Base-by-base conservation (phyloP, 805 yeast genomes). In the Hemisphaericaspora nanyangensis region DNA sequence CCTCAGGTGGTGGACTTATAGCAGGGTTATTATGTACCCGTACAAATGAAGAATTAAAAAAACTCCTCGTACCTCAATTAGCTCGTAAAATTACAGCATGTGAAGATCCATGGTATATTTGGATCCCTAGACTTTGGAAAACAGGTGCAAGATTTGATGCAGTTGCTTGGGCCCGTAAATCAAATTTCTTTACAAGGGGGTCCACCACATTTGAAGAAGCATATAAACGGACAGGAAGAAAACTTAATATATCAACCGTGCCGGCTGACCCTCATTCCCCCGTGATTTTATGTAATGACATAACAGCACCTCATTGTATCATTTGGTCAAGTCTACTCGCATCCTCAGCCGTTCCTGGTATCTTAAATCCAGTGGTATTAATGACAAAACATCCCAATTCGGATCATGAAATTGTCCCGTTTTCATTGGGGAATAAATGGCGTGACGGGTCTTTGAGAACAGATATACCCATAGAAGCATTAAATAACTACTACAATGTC, bases 221-320 rank as follows among this genome's bases (percentile, higher is more conserved):
- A 11, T 80, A 65, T 53, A 72, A 77, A 38, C 58, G 78, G 24
- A 84, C 93, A 0, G 93, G 93, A 0, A 72, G 84, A 39, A 71
- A 77, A 18, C 68, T 85, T 43, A 85, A 85, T 55, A 76, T 85
- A 16, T 77, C 88, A 0, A 84, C 90, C 0, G 89, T 85, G 2
- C 93, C 95, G 2, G 80, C 87, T 11, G 90, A 85, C 52, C 84
- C 88, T 0, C 84, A 82, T 55, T 80, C 89, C 3, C 93, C 95
- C 0, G 89, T 81, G 2, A 84, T 85, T 51, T 62, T 85, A 34
- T 82, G 91, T 55, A 85, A 85, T 50, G 77, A 80, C 50, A 73
- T 83, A 42, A 85, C 93, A 0, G 76, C 90, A 12, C 93, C 93
- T 8, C 74, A 82, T 54, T 83, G 91, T 56, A 79, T 84, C 12